A percentile compares a stretch with the other conserved stretches of the same genome.
Evolutionary conservation across 345 rosid species (phyloP).

Genomic region (Gossypium thurberi): DNA sequence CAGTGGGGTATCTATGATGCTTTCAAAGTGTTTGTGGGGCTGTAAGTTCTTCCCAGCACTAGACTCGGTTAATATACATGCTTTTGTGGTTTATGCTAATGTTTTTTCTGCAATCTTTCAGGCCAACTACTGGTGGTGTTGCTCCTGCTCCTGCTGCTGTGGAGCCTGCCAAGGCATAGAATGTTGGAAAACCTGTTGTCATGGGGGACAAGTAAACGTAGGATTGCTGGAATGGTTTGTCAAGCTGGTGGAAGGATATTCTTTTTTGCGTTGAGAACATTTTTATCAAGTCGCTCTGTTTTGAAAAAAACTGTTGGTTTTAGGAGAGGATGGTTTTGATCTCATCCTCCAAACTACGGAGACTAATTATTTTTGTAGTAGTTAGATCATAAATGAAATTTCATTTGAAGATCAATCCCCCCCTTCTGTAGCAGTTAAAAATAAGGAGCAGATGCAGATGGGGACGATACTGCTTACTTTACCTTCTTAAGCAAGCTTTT

Average conservation of each 20-base stretch:
- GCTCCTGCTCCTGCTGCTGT: slow-evolving; percentile 35
- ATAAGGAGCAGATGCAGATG: background rate
- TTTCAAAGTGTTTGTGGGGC: slow-evolving; percentile 94
- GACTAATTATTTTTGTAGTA: slow-evolving; percentile 19
- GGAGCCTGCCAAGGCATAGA: slow-evolving; percentile 37
- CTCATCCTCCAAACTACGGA: slow-evolving; percentile 23
- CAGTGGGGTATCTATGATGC: slow-evolving; percentile 98
- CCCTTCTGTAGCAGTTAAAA: background rate
- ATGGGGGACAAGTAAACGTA: slow-evolving; percentile 23
- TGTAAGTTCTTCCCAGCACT: slow-evolving; percentile 46
- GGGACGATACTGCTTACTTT: background rate
- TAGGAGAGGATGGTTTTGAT: slow-evolving; percentile 30
- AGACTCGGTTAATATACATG: background rate
- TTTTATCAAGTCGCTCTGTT: background rate
- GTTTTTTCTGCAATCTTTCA: slow-evolving; percentile 23
- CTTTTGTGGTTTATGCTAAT: background rate
- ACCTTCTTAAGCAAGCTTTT: background rate
- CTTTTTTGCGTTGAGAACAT: slow-evolving; percentile 22
- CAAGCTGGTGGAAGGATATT: slow-evolving; percentile 12
- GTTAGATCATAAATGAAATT: slow-evolving; percentile 25
- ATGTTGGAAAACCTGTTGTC: slow-evolving; percentile 11
- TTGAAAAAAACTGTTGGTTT: slow-evolving; percentile 8
- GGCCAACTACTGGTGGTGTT: slow-evolving; percentile 97
- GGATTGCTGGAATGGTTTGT: slow-evolving; percentile 27
- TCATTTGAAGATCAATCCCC: slow-evolving; percentile 4